A percentile compares a stretch with the other conserved stretches of the same genome.
Evolutionary conservation across 768 basidiomycete species (phyloP).

Genomic region (Mycena leptocephala): DNA sequence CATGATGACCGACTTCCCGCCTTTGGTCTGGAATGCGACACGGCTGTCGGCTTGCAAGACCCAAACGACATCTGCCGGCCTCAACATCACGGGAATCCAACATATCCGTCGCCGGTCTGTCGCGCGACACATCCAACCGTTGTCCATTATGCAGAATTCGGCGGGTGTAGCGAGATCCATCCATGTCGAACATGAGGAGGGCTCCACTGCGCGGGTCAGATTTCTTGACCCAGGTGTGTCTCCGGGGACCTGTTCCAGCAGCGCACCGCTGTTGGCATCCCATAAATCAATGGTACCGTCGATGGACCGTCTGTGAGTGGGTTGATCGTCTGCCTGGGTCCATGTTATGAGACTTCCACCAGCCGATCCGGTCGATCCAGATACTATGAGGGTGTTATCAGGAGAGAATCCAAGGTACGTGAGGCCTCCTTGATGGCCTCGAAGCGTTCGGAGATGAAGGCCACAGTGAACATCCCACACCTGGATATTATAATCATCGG

Average conservation of each 20-base stretch:
- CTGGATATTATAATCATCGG: background rate
- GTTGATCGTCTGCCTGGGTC: background rate
- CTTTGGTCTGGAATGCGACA: background rate
- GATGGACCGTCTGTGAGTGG: background rate
- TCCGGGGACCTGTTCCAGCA: background rate
- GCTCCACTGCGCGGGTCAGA: too few relatives aligned
- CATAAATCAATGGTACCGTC: background rate
- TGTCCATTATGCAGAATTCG: background rate
- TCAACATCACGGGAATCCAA: background rate
- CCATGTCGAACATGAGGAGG: too few relatives aligned
- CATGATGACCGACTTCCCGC: background rate
- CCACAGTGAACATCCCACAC: background rate
- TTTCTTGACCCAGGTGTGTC: background rate
- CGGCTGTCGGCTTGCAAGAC: background rate
- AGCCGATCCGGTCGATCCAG: too few relatives aligned
- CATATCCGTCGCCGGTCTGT: background rate
- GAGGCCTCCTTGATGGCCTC: background rate
- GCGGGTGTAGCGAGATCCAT: too few relatives aligned
- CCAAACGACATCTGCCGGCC: background rate
- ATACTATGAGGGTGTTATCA: background rate
- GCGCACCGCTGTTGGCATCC: background rate
- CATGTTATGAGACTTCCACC: too few relatives aligned
- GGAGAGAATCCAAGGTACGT: background rate
- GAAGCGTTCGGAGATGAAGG: background rate
- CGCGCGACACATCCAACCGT: background rate